Evolutionary conservation across 2,329 filamentous ascomycete species (phyloP).

Genomic region (Epicoccum nigrum): DNA sequence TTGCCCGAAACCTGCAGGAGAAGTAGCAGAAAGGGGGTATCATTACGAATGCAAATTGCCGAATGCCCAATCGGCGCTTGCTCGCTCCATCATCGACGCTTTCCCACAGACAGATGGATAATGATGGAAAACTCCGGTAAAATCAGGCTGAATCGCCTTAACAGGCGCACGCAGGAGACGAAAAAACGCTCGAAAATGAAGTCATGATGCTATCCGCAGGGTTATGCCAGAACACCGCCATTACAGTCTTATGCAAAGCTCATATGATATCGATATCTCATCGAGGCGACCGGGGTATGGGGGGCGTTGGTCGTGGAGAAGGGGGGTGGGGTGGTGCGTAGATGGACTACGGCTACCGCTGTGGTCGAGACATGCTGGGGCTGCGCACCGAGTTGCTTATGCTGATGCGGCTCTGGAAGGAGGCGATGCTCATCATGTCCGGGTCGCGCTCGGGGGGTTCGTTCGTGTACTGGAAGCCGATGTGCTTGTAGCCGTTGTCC

Average conservation of each 20-base stretch:
- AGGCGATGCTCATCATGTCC: conserved; percentile 20
- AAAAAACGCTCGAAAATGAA: conserved; percentile 16
- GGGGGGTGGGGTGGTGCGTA: no score
- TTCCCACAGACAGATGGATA: conserved; percentile 2
- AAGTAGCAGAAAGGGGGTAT: conserved; percentile 20
- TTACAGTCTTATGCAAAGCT: conserved; percentile 18
- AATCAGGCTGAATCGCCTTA: no score
- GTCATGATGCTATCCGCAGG: conserved; percentile 1
- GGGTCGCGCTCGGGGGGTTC: conserved; percentile 22
- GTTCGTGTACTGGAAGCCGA: conserved; percentile 18
- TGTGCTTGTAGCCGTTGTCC: conserved; percentile 43
- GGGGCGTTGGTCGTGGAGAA: neutral
- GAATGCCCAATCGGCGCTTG: no score
- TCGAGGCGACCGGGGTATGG: neutral
- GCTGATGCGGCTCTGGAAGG: conserved; percentile 17
- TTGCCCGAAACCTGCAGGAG: conserved; percentile 13
- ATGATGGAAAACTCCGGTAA: neutral
- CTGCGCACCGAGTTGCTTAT: conserved; percentile 11
- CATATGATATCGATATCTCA: conserved; percentile 7
- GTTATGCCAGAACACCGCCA: conserved; percentile 16
- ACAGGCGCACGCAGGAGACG: neutral
- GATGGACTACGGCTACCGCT: conserved; percentile 13
- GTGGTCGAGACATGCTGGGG: conserved; percentile 11
- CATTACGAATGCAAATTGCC: conserved; percentile 11
- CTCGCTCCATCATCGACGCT: no score